phyloP scores from a whole-genome alignment of 2,329 filamentous ascomycete species.

The Rhinocladiella similis region DNA sequence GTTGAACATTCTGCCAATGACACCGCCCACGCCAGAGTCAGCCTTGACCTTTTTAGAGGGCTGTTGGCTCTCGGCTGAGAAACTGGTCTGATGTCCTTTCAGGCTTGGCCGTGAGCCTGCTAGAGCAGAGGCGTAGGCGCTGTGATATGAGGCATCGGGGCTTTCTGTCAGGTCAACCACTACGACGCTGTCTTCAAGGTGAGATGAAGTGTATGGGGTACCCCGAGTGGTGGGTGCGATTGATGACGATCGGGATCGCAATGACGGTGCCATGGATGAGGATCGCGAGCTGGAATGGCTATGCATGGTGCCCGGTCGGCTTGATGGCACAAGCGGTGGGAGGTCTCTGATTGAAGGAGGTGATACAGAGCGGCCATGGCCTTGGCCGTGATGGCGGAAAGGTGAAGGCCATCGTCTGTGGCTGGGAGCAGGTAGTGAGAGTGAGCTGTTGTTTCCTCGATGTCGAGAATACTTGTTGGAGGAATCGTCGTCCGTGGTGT shows the following conservation, averaged over 20 bases:
- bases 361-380: constrained; percentile 39
- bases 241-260: constrained; percentile 42
- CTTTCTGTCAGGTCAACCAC: constrained; percentile 28
- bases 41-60: constrained; percentile 45
- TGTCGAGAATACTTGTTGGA: constrained; percentile 35
- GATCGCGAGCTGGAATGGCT: constrained; percentile 44
- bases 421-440: constrained; percentile 25
- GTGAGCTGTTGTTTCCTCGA: constrained; percentile 22
- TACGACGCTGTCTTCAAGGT: constrained; percentile 31
- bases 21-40: constrained; percentile 35
- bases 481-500: constrained; percentile 33
- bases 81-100: constrained; percentile 34
- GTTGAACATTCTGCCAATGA: constrained; percentile 45
- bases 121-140: constrained; percentile 15
- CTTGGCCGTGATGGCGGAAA: constrained; percentile 32
- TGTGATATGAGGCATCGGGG: constrained; percentile 30
- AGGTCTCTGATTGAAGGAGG: constrained; percentile 47
- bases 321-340: constrained; percentile 42
- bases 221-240: constrained; percentile 41
- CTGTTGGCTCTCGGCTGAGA: constrained; percentile 35
- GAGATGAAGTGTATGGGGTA: constrained; percentile 44
- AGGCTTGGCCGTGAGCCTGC: constrained; percentile 27
- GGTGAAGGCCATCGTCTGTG: constrained; percentile 42
- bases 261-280: constrained; percentile 45
- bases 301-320: constrained; percentile 41